Evolutionary conservation across 768 basidiomycete species (phyloP), one percentile per base, ranked within the genome.

Genomic region (Fomitopsis serialis): DNA sequence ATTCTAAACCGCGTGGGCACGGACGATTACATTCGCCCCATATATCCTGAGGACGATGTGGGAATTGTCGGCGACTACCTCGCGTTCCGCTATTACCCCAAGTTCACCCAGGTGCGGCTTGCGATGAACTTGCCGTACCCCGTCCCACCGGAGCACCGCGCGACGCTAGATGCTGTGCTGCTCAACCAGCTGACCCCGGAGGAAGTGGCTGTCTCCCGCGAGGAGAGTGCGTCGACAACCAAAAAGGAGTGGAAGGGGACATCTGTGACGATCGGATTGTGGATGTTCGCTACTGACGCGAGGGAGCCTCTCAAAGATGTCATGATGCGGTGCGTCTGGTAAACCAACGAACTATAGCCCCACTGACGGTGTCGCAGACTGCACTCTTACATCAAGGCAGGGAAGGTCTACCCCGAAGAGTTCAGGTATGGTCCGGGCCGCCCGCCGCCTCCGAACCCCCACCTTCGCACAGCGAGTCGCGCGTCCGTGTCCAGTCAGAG

Each of bases 1-100:
- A 84, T 92, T 55, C 77, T 92, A 60, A 92, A 92, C 66, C 83
- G 90, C 49, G 80, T 85, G 63, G 89, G 88, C 25, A 84, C 79
- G 70, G 82, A 86, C 42, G 91, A 92, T 63, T 88, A 88, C 64
- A 79, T 84, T 52, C 82, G 87, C 54, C 78, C 78, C 32, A 74
- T 92, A 43, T 82, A 84, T 65, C 87, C 89, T 27, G 89, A 92
- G 71, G 90, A 92, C 70, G 81, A 81, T 55, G 74, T 90, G 57
- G 77, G 79, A 57, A 67, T 72, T 17, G 78, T 78, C 42, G 84
- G 82, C 50, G 79, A 73, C 60, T 87, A 85, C 68, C 73, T 89
- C 54, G 87, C 89, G 75, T 79, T 87, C 61, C 81, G 84, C 55
- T 82, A 82, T 56, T 89, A 82, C 65, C 83, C 87, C 48, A 79